phyloP scores from a whole-genome alignment of 768 basidiomycete genomes.

The Naganishia vaughanmartiniae region DNA sequence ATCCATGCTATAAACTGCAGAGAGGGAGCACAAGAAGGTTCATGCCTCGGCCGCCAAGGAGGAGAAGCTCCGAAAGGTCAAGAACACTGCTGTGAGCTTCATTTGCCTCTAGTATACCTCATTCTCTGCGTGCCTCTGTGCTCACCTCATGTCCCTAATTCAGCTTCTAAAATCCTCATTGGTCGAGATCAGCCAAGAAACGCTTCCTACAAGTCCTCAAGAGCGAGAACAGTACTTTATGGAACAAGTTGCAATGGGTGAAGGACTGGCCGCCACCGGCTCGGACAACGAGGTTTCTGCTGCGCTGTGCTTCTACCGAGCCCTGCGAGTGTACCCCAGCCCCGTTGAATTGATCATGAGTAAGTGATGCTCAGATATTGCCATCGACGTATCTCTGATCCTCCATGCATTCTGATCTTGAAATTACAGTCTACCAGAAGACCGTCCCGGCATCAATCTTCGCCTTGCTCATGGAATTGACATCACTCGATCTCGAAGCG shows the following conservation, averaged over 20 bases:
- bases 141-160: not conserved
- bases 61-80: constrained; percentile 46
- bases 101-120: not conserved
- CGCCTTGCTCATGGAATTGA: constrained; percentile 61
- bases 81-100: constrained; percentile 53
- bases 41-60: constrained; percentile 61
- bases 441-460: constrained; percentile 68
- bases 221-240: constrained; percentile 88
- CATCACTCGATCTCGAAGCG: constrained; percentile 68
- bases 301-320: constrained; percentile 87
- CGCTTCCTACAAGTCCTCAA: constrained; percentile 65
- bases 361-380: constrained; percentile 34
- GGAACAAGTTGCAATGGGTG: constrained; percentile 80
- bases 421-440: constrained; percentile 68
- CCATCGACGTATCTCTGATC: not conserved
- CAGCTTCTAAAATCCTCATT: constrained; percentile 61
- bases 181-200: constrained; percentile 67
- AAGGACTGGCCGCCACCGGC: constrained; percentile 74
- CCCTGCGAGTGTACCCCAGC: constrained; percentile 88
- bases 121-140: not conserved
- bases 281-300: constrained; percentile 73
- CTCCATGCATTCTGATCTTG: not conserved
- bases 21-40: constrained; percentile 76
- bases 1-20: not conserved
- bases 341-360: constrained; percentile 88